Percentiles rank a stretch among this genome's conserved stretches.
These are phyloP conservation scores for Naganishia antarctica DNA, from an alignment of 768 basidiomycete genomes.

Conservation along the genomic window DNA sequence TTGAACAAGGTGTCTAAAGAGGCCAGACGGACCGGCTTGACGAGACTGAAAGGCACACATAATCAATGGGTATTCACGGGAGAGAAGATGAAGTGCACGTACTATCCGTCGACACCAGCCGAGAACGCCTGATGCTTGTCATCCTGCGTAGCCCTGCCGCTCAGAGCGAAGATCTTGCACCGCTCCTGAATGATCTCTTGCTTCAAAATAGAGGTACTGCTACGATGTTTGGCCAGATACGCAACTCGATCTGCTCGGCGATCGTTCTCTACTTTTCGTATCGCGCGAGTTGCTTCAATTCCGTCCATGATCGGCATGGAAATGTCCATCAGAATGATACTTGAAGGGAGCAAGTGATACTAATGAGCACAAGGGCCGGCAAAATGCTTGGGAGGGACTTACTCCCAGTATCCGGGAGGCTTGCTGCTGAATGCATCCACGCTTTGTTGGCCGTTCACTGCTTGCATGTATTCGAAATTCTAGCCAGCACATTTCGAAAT, in stretches of 20 bases:
- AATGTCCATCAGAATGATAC: constrained; percentile 78
- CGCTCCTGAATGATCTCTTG: constrained; percentile 21
- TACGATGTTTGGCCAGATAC: background rate
- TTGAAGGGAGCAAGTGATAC: constrained; percentile 42
- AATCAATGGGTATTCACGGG: too few species aligned
- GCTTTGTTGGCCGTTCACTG: constrained; percentile 80
- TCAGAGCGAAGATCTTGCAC: constrained; percentile 70
- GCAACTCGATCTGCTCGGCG: constrained; percentile 36
- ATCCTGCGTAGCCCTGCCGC: constrained; percentile 87
- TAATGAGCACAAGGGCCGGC: constrained; percentile 22
- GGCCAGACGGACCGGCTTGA: constrained; percentile 94
- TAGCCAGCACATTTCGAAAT: background rate
- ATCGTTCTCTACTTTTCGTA: constrained; percentile 66
- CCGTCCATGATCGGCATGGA: constrained; percentile 94
- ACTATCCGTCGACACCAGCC: constrained; percentile 94
- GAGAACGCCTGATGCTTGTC: constrained; percentile 87
- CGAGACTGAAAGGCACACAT: constrained; percentile 57
- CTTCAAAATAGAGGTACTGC: background rate
- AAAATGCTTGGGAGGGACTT: constrained; percentile 44
- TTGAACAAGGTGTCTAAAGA: constrained; percentile 60
- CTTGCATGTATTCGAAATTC: constrained; percentile 71
- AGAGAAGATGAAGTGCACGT: constrained; percentile 48
- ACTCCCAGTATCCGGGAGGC: constrained; percentile 79
- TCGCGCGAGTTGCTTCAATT: constrained; percentile 74
- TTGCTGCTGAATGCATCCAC: constrained; percentile 63